phyloP scores from a whole-genome alignment of 169 alveolate species.

The Plasmodium cynomolgi region DNA sequence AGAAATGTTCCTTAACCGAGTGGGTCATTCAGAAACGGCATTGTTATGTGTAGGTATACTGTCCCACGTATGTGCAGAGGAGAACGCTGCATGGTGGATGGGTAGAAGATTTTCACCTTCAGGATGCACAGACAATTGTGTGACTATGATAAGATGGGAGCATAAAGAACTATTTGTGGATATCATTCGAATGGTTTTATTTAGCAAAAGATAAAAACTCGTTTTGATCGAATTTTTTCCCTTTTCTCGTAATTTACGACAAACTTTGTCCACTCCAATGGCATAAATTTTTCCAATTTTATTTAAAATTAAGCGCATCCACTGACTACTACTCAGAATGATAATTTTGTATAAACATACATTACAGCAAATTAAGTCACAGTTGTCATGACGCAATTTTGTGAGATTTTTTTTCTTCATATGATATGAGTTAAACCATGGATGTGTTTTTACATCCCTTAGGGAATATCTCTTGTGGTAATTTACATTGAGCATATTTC shows the following conservation, averaged over 20 bases:
- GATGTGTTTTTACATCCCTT: slow-evolving; percentile 30
- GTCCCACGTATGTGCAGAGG: neutral
- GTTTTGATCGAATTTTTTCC: slow-evolving; percentile 31
- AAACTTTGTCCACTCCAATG: neutral
- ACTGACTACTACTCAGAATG: slow-evolving; percentile 4
- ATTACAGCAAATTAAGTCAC: slow-evolving; percentile 49
- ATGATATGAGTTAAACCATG: slow-evolving; percentile 30
- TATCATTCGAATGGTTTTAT: slow-evolving; percentile 33
- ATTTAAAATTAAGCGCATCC: slow-evolving; percentile 17
- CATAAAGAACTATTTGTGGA: neutral
- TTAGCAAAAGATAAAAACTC: slow-evolving; percentile 34
- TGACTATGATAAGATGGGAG: slow-evolving; percentile 6
- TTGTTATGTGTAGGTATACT: neutral
- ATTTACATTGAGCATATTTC: slow-evolving; percentile 73
- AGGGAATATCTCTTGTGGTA: slow-evolving; percentile 41
- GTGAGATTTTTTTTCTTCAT: slow-evolving; percentile 7
- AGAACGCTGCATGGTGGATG: neutral
- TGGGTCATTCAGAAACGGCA: neutral
- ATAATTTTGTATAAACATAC: slow-evolving; percentile 24
- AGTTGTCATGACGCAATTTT: neutral
- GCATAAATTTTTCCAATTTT: slow-evolving; percentile 21
- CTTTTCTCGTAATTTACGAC: slow-evolving; percentile 1
- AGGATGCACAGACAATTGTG: neutral
- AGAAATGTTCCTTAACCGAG: neutral
- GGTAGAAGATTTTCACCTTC: neutral